Percentiles rank a stretch among this genome's conserved stretches.
Conservation (phyloP, 305 asterid genomes). For the Ilex paraguariensis region DNA sequence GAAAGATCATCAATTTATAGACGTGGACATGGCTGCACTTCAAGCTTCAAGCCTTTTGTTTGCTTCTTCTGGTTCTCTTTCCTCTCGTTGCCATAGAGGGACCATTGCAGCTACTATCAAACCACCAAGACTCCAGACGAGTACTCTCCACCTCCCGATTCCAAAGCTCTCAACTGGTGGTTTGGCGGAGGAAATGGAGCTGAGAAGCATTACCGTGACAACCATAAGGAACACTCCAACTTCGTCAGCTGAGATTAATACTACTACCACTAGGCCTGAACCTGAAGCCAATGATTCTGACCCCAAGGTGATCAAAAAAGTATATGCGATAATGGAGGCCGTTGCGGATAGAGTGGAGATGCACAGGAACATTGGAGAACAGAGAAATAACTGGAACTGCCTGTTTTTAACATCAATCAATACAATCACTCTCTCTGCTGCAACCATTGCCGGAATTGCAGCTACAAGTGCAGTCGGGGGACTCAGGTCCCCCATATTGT, state of each 20-base stretch:
- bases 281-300: conserved; percentile 10
- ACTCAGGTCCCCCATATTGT: conserved; percentile 22
- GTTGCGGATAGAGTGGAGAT: conserved; percentile 54
- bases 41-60: not conserved
- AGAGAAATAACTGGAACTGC: conserved; percentile 44
- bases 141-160: not conserved
- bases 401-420: conserved; percentile 44
- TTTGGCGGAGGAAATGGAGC: not conserved
- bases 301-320: conserved; percentile 29
- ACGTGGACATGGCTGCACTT: not conserved
- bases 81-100: not conserved
- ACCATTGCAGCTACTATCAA: not conserved
- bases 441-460: conserved; percentile 40
- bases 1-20: not conserved
- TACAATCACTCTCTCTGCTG: conserved; percentile 42
- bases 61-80: not conserved
- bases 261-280: not conserved
- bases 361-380: conserved; percentile 52
- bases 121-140: not conserved
- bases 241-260: too few relatives aligned
- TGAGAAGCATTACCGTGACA: not conserved
- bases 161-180: not conserved
- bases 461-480: conserved; percentile 8
- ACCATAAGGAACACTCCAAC: too few relatives aligned
- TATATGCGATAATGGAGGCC: conserved; percentile 41